phyloP scores from a whole-genome alignment of 2,329 filamentous ascomycete species.

The Aspergillus sergii region DNA sequence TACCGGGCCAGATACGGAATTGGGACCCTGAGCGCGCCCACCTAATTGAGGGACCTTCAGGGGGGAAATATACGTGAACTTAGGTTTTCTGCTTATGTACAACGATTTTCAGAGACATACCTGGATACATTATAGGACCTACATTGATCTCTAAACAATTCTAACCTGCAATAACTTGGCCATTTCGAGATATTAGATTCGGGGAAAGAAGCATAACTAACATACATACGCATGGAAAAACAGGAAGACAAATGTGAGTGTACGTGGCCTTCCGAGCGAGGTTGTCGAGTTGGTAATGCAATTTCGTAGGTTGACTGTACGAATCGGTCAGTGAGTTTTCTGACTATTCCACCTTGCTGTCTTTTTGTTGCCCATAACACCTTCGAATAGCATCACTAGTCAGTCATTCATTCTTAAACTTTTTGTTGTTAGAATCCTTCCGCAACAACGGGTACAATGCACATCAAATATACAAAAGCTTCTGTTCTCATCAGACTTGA shows the following conservation, averaged over 20 bases:
- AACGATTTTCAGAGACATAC: neutral
- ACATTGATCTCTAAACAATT: neutral
- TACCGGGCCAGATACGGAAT: neutral
- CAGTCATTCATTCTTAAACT: neutral
- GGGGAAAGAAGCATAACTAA: neutral
- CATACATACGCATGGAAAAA: neutral
- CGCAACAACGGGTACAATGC: neutral
- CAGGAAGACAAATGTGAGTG: neutral
- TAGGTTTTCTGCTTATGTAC: neutral
- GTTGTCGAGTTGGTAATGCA: neutral
- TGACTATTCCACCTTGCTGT: neutral
- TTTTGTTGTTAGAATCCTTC: neutral
- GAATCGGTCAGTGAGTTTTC: neutral
- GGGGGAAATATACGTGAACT: constrained; percentile 15
- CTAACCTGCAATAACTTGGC: neutral
- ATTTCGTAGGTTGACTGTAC: neutral
- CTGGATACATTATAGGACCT: neutral
- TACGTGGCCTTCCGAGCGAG: neutral
- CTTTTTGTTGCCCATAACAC: neutral
- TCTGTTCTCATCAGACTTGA: neutral
- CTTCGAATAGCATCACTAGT: neutral
- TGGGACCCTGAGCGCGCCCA: constrained; percentile 12
- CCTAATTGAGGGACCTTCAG: constrained; percentile 7
- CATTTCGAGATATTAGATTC: neutral
- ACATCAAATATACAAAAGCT: neutral